phyloP scores from a whole-genome alignment of 2,329 filamentous ascomycete species.

The Epichloe gansuensis region DNA sequence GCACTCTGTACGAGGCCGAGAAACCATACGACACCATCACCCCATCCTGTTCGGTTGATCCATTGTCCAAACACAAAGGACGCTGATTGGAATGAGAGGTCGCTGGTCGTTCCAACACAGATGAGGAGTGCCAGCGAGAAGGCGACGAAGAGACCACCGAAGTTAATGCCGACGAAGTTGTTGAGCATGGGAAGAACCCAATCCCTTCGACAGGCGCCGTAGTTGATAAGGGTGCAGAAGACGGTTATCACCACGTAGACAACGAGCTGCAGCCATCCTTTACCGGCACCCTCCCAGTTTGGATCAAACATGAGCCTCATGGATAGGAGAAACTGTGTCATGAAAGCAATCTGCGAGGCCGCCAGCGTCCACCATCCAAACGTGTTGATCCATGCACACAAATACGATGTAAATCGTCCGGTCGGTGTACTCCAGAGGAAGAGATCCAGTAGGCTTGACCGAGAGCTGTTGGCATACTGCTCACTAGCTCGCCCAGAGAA shows the following conservation, averaged over 20 bases:
- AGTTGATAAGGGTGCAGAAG: constrained; percentile 36
- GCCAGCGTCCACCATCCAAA: constrained; percentile 48
- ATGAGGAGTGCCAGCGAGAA: constrained; percentile 39
- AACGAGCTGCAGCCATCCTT: constrained; percentile 43
- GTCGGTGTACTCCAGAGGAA: constrained; percentile 22
- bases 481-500: constrained; percentile 43
- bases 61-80: constrained; percentile 41
- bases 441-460: constrained; percentile 47
- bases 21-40: constrained; percentile 44
- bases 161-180: constrained; percentile 42
- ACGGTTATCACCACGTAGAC: constrained; percentile 39
- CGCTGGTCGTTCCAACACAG: constrained; percentile 32
- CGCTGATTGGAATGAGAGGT: constrained; percentile 33
- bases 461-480: constrained; percentile 46
- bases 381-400: constrained; percentile 49
- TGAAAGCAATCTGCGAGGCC: constrained; percentile 44
- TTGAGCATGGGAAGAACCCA: constrained; percentile 35
- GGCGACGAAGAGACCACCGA: constrained; percentile 38
- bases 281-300: constrained; percentile 29
- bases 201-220: constrained; percentile 35
- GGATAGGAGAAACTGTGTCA: constrained; percentile 44
- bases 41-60: constrained; percentile 36
- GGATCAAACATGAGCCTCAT: constrained; percentile 42
- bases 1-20: constrained; percentile 44
- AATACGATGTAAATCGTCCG: constrained; percentile 40